These are phyloP conservation scores for Blastosporella zonata DNA, from an alignment of 1,284 basidiomycete species.

Conservation along the genomic window DNA sequence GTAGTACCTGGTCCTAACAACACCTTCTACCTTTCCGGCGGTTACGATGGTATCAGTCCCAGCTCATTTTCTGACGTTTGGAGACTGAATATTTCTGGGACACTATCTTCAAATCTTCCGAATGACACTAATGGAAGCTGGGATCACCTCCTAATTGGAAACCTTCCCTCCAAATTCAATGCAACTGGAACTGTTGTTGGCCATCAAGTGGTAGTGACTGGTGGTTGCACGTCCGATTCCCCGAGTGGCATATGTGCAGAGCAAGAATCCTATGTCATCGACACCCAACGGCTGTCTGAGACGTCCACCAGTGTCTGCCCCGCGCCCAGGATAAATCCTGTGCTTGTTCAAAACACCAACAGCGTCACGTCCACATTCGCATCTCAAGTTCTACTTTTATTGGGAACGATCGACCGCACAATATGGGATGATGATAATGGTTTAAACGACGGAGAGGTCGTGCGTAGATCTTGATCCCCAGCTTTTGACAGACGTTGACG, in stretches of 20 bases:
- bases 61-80: slow-evolving; percentile 62
- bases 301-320: slow-evolving; percentile 52
- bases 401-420: slow-evolving; percentile 61
- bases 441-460: slow-evolving; percentile 65
- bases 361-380: slow-evolving; percentile 50
- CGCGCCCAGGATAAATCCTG: slow-evolving; percentile 63
- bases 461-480: slow-evolving; percentile 31
- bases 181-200: slow-evolving; percentile 57
- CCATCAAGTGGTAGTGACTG: slow-evolving; percentile 49
- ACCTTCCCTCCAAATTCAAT: slow-evolving; percentile 38
- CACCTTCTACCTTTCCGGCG: slow-evolving; percentile 68
- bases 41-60: slow-evolving; percentile 46
- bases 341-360: slow-evolving; percentile 61
- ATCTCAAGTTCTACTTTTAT: slow-evolving; percentile 64
- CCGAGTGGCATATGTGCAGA: slow-evolving; percentile 49
- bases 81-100: slow-evolving; percentile 64
- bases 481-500: slow-evolving; percentile 10
- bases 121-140: slow-evolving; percentile 52
- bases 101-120: slow-evolving; percentile 63
- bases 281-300: slow-evolving; percentile 35
- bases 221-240: slow-evolving; percentile 54
- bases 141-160: slow-evolving; percentile 43
- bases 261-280: slow-evolving; percentile 54
- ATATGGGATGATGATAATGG: slow-evolving; percentile 65
- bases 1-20: slow-evolving; percentile 53